A percentile compares a stretch with the other conserved stretches of the same genome.
Evolutionary conservation across 352 stramenopile genomes (phyloP).

Genomic region (Phytophthora melonis): DNA sequence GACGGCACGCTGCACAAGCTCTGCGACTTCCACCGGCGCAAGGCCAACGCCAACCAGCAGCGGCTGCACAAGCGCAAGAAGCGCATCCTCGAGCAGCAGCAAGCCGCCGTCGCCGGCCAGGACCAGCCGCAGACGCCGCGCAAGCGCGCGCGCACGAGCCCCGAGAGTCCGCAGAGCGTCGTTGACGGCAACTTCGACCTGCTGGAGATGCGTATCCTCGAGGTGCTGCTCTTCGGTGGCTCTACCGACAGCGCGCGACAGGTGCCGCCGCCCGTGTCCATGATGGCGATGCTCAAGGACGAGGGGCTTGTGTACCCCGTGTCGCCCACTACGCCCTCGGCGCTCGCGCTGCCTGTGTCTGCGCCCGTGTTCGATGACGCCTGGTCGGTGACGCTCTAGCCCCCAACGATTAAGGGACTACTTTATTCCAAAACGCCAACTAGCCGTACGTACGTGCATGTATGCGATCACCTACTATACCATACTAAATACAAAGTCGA

Average conservation of each 20-base stretch:
- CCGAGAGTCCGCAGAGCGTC: slow-evolving; percentile 32
- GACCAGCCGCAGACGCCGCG: slow-evolving; percentile 21
- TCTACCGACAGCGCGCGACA: slow-evolving; percentile 16
- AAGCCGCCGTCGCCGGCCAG: neutral
- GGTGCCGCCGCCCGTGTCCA: neutral
- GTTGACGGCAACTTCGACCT: slow-evolving; percentile 38
- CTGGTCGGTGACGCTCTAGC: slow-evolving; percentile 43
- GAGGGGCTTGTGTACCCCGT: slow-evolving; percentile 2
- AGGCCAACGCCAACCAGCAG: slow-evolving; percentile 65
- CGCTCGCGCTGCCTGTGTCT: slow-evolving; percentile 1
- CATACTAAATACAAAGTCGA: slow-evolving; percentile 45
- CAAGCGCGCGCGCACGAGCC: slow-evolving; percentile 25
- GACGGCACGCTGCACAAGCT: slow-evolving; percentile 59
- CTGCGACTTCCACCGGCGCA: slow-evolving; percentile 61
- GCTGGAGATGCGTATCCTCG: slow-evolving; percentile 48
- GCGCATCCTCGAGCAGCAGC: slow-evolving; percentile 38
- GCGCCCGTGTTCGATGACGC: slow-evolving; percentile 21
- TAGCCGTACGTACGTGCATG: slow-evolving; percentile 3
- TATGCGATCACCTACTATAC: slow-evolving; percentile 29
- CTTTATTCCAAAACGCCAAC: slow-evolving; percentile 35
- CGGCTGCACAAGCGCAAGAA: slow-evolving; percentile 53
- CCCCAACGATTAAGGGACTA: neutral
- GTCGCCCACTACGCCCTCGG: slow-evolving; percentile 21
- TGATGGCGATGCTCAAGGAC: slow-evolving; percentile 13
- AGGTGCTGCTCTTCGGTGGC: slow-evolving; percentile 46